phyloP scores from a whole-genome alignment of 371 early-diverging fungal species.

The Thermomucor indicae-seudaticae region DNA sequence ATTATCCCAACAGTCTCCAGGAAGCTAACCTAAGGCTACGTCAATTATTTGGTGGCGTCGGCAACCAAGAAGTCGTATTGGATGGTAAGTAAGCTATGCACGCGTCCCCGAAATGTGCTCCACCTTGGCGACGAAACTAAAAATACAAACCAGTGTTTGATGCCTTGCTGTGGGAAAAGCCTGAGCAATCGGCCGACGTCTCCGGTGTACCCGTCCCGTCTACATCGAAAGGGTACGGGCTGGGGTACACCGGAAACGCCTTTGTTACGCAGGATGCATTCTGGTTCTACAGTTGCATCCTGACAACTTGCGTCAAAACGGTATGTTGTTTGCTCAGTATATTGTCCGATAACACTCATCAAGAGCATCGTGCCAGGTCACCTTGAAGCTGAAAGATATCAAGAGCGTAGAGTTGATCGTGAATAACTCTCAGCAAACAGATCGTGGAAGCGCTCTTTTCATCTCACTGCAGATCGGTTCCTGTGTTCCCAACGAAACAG shows the following conservation, averaged over 20 bases:
- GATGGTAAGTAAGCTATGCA: constrained; percentile 32
- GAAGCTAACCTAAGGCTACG: constrained; percentile 26
- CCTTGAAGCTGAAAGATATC: neutral
- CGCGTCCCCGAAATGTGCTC: neutral
- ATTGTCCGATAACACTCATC: too few relatives aligned
- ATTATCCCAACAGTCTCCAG: constrained; percentile 17
- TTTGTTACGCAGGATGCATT: constrained; percentile 36
- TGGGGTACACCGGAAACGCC: constrained; percentile 34
- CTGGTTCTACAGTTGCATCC: constrained; percentile 40
- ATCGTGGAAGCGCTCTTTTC: too few relatives aligned
- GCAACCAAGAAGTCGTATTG: constrained; percentile 30
- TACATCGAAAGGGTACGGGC: too few relatives aligned
- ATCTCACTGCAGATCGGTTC: too few relatives aligned
- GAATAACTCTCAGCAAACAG: too few relatives aligned
- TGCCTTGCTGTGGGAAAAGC: neutral
- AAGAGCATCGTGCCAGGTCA: too few relatives aligned
- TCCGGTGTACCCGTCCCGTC: too few relatives aligned
- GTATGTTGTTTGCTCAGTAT: constrained; percentile 13
- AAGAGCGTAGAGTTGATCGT: neutral
- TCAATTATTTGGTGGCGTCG: constrained; percentile 32
- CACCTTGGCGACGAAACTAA: neutral
- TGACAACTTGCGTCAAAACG: constrained; percentile 31
- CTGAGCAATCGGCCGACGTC: too few relatives aligned
- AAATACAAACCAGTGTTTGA: neutral
- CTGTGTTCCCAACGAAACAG: too few relatives aligned